Evolutionary conservation across 2,329 filamentous ascomycete species (phyloP).

Genomic region (Ophiocordyceps sinensis): DNA sequence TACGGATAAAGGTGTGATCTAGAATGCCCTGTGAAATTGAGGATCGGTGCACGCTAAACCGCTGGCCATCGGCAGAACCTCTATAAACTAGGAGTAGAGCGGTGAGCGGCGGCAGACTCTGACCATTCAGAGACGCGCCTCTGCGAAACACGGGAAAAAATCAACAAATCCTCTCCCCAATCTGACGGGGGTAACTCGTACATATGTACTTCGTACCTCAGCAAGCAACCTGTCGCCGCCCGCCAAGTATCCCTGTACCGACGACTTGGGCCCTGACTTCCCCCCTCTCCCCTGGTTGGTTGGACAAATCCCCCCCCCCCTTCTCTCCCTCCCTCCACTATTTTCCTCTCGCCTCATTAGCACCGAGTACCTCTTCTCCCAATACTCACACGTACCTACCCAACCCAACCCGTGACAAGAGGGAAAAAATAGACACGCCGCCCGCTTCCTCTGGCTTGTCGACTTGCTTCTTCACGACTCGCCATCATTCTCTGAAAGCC

Average conservation of each 20-base stretch:
- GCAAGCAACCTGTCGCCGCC: too few species aligned
- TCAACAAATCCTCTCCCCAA: conserved; percentile 20
- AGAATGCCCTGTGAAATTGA: too few species aligned
- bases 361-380: conserved; percentile 10
- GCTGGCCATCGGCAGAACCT: neutral
- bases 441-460: conserved; percentile 11
- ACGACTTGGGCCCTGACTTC: conserved; percentile 3
- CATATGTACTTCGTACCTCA: too few species aligned
- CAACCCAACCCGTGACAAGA: conserved; percentile 4
- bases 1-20: too few species aligned
- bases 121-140: conserved; percentile 13
- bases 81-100: conserved; percentile 3
- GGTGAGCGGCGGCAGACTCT: conserved; percentile 5
- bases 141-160: conserved; percentile 9
- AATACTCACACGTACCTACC: conserved; percentile 7
- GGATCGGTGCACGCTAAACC: too few species aligned
- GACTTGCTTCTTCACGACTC: conserved; percentile 10
- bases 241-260: conserved; percentile 13
- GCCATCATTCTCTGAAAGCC: conserved; percentile 4
- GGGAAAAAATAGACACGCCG: conserved; percentile 5
- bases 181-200: too few species aligned
- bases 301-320: conserved; percentile 29
- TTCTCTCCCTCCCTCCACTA: conserved; percentile 12
- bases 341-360: conserved; percentile 15
- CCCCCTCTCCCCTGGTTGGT: conserved; percentile 16